phyloP scores from a whole-genome alignment of 2,329 filamentous ascomycete genomes.

The Phoma sp. region DNA sequence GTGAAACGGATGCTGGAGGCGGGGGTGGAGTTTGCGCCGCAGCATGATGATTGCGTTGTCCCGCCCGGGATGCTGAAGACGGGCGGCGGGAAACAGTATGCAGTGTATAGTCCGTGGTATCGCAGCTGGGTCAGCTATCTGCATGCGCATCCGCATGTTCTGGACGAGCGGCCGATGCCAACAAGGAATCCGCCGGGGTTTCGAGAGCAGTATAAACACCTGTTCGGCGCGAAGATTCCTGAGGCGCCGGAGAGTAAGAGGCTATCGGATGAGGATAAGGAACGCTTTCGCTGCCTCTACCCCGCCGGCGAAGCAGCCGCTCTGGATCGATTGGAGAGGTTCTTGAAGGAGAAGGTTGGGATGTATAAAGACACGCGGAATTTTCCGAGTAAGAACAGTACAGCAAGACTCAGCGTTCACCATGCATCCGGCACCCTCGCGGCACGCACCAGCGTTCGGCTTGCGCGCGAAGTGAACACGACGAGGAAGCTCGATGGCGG shows the following conservation, averaged over 20 bases:
- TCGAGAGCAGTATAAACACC: slow-evolving; percentile 55
- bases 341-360: slow-evolving; percentile 54
- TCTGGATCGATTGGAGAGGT: slow-evolving; percentile 49
- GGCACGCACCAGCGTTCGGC: slow-evolving; percentile 54
- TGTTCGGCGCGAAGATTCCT: slow-evolving; percentile 44
- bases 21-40: slow-evolving; percentile 71
- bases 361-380: slow-evolving; percentile 51
- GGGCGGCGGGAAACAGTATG: slow-evolving; percentile 77
- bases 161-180: slow-evolving; percentile 68
- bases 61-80: slow-evolving; percentile 72
- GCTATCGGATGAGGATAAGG: slow-evolving; percentile 53
- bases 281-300: slow-evolving; percentile 51
- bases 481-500: slow-evolving; percentile 60
- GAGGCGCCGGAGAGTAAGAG: slow-evolving; percentile 66
- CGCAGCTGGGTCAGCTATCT: slow-evolving; percentile 76
- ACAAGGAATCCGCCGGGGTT: slow-evolving; percentile 59
- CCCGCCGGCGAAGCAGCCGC: slow-evolving; percentile 55
- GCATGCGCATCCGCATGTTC: slow-evolving; percentile 70
- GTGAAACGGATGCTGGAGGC: slow-evolving; percentile 66
- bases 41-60: slow-evolving; percentile 85
- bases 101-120: slow-evolving; percentile 86
- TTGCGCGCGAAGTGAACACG: slow-evolving; percentile 59
- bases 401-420: slow-evolving; percentile 52
- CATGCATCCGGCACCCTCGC: slow-evolving; percentile 55
- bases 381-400: slow-evolving; percentile 51